Conservation (phyloP, 805 yeast genomes). For the Candida dendrica region DNA sequence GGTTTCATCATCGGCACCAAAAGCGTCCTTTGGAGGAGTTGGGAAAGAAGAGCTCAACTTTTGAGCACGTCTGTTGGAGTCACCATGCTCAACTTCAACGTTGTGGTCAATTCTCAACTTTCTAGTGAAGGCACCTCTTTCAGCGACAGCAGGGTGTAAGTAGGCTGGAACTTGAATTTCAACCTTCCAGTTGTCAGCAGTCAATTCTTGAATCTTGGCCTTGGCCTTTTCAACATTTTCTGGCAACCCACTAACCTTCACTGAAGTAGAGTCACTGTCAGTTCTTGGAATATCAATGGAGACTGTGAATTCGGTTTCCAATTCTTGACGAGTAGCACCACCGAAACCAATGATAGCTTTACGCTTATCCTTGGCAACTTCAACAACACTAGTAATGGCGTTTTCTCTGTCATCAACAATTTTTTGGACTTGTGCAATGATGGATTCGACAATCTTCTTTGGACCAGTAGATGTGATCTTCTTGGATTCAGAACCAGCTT, state of each 20-base stretch:
- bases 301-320: slow-evolving; percentile 66
- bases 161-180: slow-evolving; percentile 50
- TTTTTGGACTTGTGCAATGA: slow-evolving; percentile 52
- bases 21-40: slow-evolving; percentile 40
- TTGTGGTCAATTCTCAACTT: slow-evolving; percentile 42
- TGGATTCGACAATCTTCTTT: slow-evolving; percentile 60
- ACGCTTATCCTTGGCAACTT: slow-evolving; percentile 67
- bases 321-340: slow-evolving; percentile 64
- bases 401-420: slow-evolving; percentile 62
- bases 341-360: slow-evolving; percentile 74
- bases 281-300: slow-evolving; percentile 60
- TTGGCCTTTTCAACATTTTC: slow-evolving; percentile 59
- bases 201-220: slow-evolving; percentile 50
- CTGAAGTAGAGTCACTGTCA: slow-evolving; percentile 37
- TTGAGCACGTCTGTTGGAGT: slow-evolving; percentile 39
- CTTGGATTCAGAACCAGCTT: slow-evolving; percentile 48
- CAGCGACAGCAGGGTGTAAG: slow-evolving; percentile 54
- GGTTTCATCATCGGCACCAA: slow-evolving; percentile 30
- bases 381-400: slow-evolving; percentile 41
- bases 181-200: slow-evolving; percentile 48
- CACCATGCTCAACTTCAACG: slow-evolving; percentile 57
- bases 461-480: slow-evolving; percentile 69
- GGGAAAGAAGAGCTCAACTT: slow-evolving; percentile 38
- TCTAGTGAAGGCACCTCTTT: slow-evolving; percentile 58
- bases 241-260: slow-evolving; percentile 59